Base-by-base conservation (phyloP, 257 asterid genomes). In the Solanum megistacrolobum region DNA sequence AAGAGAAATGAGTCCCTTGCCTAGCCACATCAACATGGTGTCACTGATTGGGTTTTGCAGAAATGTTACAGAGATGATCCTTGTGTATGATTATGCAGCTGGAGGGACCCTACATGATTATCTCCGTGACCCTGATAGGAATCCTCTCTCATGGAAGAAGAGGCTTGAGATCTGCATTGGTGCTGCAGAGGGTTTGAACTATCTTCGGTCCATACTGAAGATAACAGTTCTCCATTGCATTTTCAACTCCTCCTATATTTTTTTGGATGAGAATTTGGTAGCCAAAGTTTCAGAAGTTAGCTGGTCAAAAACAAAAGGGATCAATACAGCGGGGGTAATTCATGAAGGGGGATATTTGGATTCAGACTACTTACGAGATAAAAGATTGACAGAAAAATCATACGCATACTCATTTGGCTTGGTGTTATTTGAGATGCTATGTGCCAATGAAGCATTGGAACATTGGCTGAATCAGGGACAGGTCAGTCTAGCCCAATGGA, bases 121-220 rank as follows among this genome's bases (percentile, higher is more conserved):
- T 86, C 93, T 94, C 58, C 95, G 91, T 87, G 93, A 93, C 43
- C 91, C 93, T 87, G 87, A 88, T 32, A 91, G 75, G 88, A 90
- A 90, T 88, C 94, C 95, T 88, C 93, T 94, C 87, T 90, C 95
- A 52, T 93, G 95, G 96, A 94, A 89, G 89, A 89, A 52, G 81
- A 93, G 96, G 88, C 96, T 94, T 86, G 92, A 93, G 89, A 93
- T 94, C 92, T 90, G 95, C 92, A 92, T 93, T 68, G 95, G 93
- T 25, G 87, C 90, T 82, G 95, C 93, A 65, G 84, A 79, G 69
- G 95, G 98, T 25, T 89, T 94, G 78, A 89, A 89, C 88, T 89
- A 89, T 87, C 89, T 93, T 34, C 94, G 89, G 86, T 91, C 94
- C 87, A 85, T 32, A 25, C 41, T 93, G 88, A 89, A 92, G 90